Percentiles rank a stretch among this genome's conserved stretches.
These are phyloP conservation scores for Suhomyces chickasaworum DNA, from an alignment of 1,139 yeast species.

Conservation along the genomic window DNA sequence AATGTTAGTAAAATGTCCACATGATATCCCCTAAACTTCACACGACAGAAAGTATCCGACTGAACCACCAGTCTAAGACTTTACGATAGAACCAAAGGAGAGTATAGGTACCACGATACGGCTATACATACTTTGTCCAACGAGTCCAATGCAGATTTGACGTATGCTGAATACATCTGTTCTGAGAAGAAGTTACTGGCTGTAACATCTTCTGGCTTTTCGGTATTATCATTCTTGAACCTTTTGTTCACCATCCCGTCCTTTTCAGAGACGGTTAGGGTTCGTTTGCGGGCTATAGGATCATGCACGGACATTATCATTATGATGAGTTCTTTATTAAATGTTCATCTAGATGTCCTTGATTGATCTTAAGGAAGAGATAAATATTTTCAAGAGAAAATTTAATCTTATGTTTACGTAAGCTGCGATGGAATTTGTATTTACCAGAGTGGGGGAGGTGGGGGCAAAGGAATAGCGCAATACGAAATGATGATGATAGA, in stretches of 20 bases:
- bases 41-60: constrained; percentile 11
- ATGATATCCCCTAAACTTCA: constrained; percentile 10
- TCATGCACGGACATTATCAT: constrained; percentile 22
- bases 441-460: background rate
- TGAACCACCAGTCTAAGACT: constrained; percentile 9
- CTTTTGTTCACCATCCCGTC: constrained; percentile 15
- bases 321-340: constrained; percentile 10
- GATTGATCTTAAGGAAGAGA: constrained; percentile 5
- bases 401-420: constrained; percentile 5
- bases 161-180: constrained; percentile 63
- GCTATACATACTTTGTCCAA: constrained; percentile 58
- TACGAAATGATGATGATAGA: too few species aligned
- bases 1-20: constrained; percentile 24
- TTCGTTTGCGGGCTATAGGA: constrained; percentile 21
- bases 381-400: constrained; percentile 9
- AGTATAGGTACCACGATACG: constrained; percentile 6
- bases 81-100: constrained; percentile 8
- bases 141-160: constrained; percentile 69
- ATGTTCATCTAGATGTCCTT: constrained; percentile 7
- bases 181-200: constrained; percentile 39
- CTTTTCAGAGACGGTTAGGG: constrained; percentile 16
- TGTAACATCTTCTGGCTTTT: constrained; percentile 12
- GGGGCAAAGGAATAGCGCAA: background rate
- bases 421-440: constrained; percentile 6
- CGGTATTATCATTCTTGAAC: constrained; percentile 13